These are phyloP conservation scores for Melampsora americana DNA, from an alignment of 1,284 basidiomycete species.

Conservation along the genomic window DNA sequence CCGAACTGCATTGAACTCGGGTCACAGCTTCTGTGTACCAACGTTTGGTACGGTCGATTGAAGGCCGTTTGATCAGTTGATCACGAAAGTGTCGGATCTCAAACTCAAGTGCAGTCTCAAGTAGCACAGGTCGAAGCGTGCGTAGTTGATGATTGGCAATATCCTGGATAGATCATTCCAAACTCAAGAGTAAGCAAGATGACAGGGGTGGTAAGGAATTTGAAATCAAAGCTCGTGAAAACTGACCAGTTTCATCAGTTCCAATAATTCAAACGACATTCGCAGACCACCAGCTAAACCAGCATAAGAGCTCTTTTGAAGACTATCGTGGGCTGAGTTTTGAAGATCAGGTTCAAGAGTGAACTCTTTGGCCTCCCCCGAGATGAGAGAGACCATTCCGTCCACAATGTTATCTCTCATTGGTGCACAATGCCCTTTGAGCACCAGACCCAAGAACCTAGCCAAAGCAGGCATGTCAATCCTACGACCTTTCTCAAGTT, in stretches of 20 bases:
- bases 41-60: conserved; percentile 25
- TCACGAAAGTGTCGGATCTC: conserved; percentile 74
- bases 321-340: conserved; percentile 59
- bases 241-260: conserved; percentile 88
- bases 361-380: conserved; percentile 23
- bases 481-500: conserved; percentile 67
- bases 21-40: conserved; percentile 38
- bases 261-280: conserved; percentile 83
- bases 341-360: conserved; percentile 45
- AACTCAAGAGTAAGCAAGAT: conserved; percentile 40
- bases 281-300: conserved; percentile 57
- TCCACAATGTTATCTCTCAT: conserved; percentile 83
- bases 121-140: conserved; percentile 71
- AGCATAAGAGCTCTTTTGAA: conserved; percentile 58
- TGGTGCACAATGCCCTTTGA: conserved; percentile 87
- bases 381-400: conserved; percentile 65
- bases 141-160: conserved; percentile 92
- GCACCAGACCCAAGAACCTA: conserved; percentile 70
- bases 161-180: conserved; percentile 61
- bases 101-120: conserved; percentile 73
- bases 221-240: conserved; percentile 8
- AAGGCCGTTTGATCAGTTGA: conserved; percentile 57
- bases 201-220: not conserved
- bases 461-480: conserved; percentile 80
- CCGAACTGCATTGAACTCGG: not conserved